These are phyloP conservation scores for Hirsutella thompsonii DNA, from an alignment of 2,329 filamentous ascomycete species.

Conservation along the genomic window DNA sequence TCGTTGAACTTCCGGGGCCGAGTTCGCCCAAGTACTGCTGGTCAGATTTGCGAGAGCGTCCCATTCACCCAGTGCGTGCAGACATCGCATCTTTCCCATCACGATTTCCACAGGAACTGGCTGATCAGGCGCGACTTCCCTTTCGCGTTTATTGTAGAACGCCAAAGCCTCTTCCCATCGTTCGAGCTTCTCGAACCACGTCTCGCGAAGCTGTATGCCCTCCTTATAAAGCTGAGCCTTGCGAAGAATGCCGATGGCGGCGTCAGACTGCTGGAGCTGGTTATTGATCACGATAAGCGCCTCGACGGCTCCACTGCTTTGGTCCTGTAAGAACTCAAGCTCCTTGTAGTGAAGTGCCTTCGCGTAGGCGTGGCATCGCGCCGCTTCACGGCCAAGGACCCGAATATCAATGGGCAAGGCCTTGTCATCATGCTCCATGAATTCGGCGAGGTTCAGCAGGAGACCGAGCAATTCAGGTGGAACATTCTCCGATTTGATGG, in stretches of 20 bases:
- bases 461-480: conserved; percentile 91
- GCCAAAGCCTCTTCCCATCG: conserved; percentile 94
- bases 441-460: conserved; percentile 90
- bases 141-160: conserved; percentile 81
- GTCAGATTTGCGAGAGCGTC: conserved; percentile 80
- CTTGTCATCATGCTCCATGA: conserved; percentile 99
- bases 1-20: conserved; percentile 73
- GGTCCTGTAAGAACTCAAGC: conserved; percentile 93
- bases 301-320: conserved; percentile 89
- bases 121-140: conserved; percentile 46
- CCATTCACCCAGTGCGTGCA: conserved; percentile 96
- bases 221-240: conserved; percentile 94
- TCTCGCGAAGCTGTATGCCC: conserved; percentile 85
- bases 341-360: conserved; percentile 99
- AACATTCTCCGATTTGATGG: conserved; percentile 88
- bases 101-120: conserved; percentile 75
- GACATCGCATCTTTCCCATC: conserved; percentile 98
- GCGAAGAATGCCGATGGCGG: conserved; percentile 91
- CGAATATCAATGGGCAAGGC: conserved; percentile 94
- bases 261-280: conserved; percentile 95
- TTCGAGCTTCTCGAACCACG: conserved; percentile 97
- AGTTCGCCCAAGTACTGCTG: conserved; percentile 88
- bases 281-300: conserved; percentile 99
- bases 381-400: conserved; percentile 85
- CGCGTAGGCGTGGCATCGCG: conserved; percentile 92